Evolutionary conservation across 2,329 filamentous ascomycete genomes (phyloP).

Genomic region (Xylariaceae sp.): DNA sequence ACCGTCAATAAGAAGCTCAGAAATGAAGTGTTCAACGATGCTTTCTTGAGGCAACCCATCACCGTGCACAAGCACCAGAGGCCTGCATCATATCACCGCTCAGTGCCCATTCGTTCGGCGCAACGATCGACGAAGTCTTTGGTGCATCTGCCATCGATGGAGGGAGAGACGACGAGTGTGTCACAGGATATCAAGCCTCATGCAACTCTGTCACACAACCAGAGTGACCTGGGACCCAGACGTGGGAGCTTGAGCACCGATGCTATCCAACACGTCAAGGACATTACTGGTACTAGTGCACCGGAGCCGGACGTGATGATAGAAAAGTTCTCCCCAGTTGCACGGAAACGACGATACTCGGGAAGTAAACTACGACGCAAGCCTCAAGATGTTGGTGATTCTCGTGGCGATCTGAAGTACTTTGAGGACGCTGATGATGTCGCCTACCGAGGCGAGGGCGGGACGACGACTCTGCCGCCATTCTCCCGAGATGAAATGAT

Average conservation of each 20-base stretch:
- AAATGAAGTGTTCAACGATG: conserved; percentile 88
- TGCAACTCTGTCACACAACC: conserved; percentile 26
- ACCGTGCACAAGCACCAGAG: conserved; percentile 72
- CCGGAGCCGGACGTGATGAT: conserved; percentile 54
- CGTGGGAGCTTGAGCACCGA: conserved; percentile 29
- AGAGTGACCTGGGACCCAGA: conserved; percentile 32
- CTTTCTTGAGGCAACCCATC: conserved; percentile 79
- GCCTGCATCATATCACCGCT: conserved; percentile 55
- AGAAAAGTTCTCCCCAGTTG: conserved; percentile 38
- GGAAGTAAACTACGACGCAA: conserved; percentile 75
- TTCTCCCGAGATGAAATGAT: conserved; percentile 10
- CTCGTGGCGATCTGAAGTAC: conserved; percentile 77
- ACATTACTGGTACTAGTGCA: conserved; percentile 59
- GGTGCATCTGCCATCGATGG: conserved; percentile 10
- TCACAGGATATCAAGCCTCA: conserved; percentile 22
- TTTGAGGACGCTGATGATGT: conserved; percentile 85
- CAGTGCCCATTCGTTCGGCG: conserved; percentile 50
- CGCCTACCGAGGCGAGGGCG: conserved; percentile 67
- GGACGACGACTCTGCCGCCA: conserved; percentile 37
- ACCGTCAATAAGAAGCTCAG: conserved; percentile 83
- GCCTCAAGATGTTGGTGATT: conserved; percentile 64
- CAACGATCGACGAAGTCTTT: conserved; percentile 43
- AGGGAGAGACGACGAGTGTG: conserved; percentile 9
- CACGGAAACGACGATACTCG: conserved; percentile 70
- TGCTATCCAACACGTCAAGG: conserved; percentile 39